A percentile compares a stretch with the other conserved stretches of the same genome.
Conservation (phyloP, 2,329 filamentous ascomycete species). For the Xylariaceae sp. region DNA sequence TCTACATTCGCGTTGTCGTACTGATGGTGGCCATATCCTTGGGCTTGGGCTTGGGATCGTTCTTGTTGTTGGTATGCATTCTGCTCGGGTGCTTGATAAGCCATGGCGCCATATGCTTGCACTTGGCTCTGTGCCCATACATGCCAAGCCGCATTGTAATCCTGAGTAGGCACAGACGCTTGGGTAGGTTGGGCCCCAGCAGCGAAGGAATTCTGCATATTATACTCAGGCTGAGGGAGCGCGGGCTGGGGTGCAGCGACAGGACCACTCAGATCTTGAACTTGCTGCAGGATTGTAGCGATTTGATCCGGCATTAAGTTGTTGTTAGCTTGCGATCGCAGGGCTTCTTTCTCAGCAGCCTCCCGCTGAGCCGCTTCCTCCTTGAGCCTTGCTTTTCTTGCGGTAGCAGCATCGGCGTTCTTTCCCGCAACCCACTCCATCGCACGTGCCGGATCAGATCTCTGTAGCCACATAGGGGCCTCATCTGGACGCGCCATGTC, state of each 20-base stretch:
- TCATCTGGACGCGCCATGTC: constrained; percentile 48
- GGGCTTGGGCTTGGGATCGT: constrained; percentile 11
- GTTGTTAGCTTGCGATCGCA: too few species aligned
- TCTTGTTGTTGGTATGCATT: constrained; percentile 10
- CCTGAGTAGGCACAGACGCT: too few species aligned
- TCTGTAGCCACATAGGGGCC: constrained; percentile 50
- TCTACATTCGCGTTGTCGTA: constrained; percentile 5
- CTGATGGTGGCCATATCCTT: constrained; percentile 11
- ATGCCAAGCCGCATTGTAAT: constrained; percentile 19
- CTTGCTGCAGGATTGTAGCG: constrained; percentile 26
- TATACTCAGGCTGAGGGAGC: constrained; percentile 21
- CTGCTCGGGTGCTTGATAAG: constrained; percentile 7
- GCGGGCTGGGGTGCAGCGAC: constrained; percentile 14
- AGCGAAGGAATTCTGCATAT: constrained; percentile 25
- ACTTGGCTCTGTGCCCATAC: constrained; percentile 21
- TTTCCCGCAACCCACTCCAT: constrained; percentile 52
- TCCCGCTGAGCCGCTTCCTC: too few species aligned
- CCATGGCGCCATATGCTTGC: constrained; percentile 9
- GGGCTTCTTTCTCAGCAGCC: too few species aligned
- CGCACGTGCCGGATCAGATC: constrained; percentile 42
- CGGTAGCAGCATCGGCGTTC: constrained; percentile 36
- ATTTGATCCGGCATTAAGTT: constrained; percentile 18
- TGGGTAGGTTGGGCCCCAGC: constrained; percentile 19
- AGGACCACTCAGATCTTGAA: constrained; percentile 21
- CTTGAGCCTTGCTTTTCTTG: constrained; percentile 38